phyloP scores from a whole-genome alignment of 2,329 filamentous ascomycete genomes.

The Myriangium duriaei region DNA sequence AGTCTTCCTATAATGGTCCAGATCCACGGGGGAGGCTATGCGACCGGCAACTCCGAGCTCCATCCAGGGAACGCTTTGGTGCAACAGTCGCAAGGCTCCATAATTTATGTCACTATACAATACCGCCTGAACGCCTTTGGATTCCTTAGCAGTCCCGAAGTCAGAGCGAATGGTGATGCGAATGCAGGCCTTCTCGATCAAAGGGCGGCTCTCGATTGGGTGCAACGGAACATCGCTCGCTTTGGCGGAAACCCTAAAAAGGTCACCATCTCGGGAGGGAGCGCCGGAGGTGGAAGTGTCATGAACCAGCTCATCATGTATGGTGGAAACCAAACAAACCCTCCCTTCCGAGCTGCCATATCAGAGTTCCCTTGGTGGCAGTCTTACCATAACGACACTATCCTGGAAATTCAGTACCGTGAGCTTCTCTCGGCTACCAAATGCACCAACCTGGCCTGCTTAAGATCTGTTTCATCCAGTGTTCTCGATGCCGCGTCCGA shows the following conservation, averaged over 20 bases:
- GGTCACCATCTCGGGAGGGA: conserved; percentile 17
- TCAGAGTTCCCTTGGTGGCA: conserved; percentile 18
- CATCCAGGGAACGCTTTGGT: conserved; percentile 19
- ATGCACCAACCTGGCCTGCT: conserved; percentile 21
- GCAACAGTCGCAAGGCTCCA: conserved; percentile 19
- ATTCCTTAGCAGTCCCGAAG: conserved; percentile 13
- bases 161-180: conserved; percentile 13
- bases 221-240: conserved; percentile 12
- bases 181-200: conserved; percentile 16
- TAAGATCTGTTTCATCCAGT: conserved; percentile 13
- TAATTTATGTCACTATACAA: conserved; percentile 22
- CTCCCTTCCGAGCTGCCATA: conserved; percentile 33
- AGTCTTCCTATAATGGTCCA: conserved; percentile 21
- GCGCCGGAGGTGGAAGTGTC: conserved; percentile 19
- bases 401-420: conserved; percentile 21
- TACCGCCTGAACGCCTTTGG: conserved; percentile 22
- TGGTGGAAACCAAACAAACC: conserved; percentile 24
- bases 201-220: conserved; percentile 15
- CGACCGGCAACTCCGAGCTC: conserved; percentile 17
- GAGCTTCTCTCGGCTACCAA: conserved; percentile 19
- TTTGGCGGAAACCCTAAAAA: conserved; percentile 17
- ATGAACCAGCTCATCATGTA: conserved; percentile 26
- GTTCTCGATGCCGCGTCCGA: conserved; percentile 16
- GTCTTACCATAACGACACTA: conserved; percentile 18
- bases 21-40: conserved; percentile 26